Percentiles rank a stretch among this genome's conserved stretches.
phyloP scores from a whole-genome alignment of 2,329 filamentous ascomycete genomes.

The Neurospora sp. region DNA sequence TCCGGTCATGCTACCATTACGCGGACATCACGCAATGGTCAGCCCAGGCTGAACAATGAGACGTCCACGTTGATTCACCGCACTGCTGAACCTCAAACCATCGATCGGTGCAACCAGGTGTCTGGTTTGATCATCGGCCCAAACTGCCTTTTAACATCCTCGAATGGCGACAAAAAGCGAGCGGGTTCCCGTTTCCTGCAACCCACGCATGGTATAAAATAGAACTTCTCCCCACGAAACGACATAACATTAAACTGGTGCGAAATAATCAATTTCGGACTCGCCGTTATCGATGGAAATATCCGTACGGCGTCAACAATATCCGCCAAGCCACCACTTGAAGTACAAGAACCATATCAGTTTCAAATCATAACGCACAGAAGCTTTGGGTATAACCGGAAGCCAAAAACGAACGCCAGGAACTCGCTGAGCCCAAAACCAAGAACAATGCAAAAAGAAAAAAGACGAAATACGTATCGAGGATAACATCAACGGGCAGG shows the following conservation, averaged over 20 bases:
- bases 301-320: background rate
- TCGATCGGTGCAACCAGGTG: background rate
- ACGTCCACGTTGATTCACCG: background rate
- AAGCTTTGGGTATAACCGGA: background rate
- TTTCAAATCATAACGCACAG: background rate
- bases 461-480: background rate
- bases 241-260: background rate
- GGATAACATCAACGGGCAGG: background rate
- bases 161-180: background rate
- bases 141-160: background rate
- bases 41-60: background rate
- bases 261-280: background rate
- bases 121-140: background rate
- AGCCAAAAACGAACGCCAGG: background rate
- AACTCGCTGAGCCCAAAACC: background rate
- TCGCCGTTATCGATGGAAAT: background rate
- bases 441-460: background rate
- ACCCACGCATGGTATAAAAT: background rate
- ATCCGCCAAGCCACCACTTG: background rate
- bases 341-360: background rate
- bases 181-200: background rate
- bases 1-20: background rate
- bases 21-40: background rate
- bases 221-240: background rate
- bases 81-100: background rate